phyloP scores from a whole-genome alignment of 1,284 basidiomycete species.

The Papiliotrema nemorosa region DNA sequence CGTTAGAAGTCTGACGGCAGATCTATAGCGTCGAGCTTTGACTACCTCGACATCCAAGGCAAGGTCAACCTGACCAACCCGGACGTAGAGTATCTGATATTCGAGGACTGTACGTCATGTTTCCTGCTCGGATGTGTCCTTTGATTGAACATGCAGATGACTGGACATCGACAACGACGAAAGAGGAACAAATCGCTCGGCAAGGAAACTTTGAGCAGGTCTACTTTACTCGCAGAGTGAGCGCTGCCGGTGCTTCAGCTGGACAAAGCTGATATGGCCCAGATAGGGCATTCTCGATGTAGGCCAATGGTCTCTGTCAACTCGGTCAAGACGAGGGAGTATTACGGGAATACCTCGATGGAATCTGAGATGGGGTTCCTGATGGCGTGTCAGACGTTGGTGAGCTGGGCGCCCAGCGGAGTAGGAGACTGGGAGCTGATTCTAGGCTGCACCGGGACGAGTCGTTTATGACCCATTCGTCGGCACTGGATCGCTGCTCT shows the following conservation, averaged over 20 bases:
- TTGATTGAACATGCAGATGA: conserved; percentile 25
- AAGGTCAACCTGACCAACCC: conserved; percentile 79
- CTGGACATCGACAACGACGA: conserved; percentile 18
- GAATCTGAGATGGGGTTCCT: conserved; percentile 90
- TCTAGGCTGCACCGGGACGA: conserved; percentile 77
- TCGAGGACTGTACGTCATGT: conserved; percentile 77
- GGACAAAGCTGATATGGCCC: background rate
- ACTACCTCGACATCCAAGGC: conserved; percentile 79
- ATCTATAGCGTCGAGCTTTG: conserved; percentile 73
- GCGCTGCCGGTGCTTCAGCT: conserved; percentile 45
- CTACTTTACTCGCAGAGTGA: conserved; percentile 80
- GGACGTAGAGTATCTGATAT: conserved; percentile 71
- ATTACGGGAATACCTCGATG: conserved; percentile 98
- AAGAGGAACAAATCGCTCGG: conserved; percentile 41
- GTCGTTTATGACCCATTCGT: conserved; percentile 94
- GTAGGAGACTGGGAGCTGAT: background rate
- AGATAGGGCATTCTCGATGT: conserved; percentile 72
- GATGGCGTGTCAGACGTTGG: conserved; percentile 94
- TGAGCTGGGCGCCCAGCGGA: conserved; percentile 34
- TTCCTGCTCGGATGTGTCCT: background rate
- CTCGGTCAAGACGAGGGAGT: conserved; percentile 83
- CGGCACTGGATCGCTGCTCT: conserved; percentile 94
- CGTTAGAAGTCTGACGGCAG: conserved; percentile 16
- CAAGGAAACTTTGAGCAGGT: conserved; percentile 66
- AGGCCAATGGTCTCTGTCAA: conserved; percentile 65